phyloP scores from a whole-genome alignment of 495 filamentous ascomycete species.

The Hypoxylon fragiforme region DNA sequence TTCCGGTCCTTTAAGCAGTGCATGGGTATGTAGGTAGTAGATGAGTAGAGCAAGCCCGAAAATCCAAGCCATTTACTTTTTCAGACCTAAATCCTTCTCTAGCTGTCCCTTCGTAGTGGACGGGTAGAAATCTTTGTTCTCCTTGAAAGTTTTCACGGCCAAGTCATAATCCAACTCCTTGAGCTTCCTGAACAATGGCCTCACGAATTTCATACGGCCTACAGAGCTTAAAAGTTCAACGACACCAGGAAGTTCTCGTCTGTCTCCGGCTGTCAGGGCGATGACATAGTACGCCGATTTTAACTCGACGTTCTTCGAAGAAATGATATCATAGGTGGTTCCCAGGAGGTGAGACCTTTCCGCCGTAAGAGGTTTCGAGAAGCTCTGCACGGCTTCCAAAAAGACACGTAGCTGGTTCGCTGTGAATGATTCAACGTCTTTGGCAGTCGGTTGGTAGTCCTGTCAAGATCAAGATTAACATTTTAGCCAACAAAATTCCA shows the following conservation, averaged over 20 bases:
- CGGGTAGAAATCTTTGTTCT: constrained; percentile 90
- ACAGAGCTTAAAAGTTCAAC: constrained; percentile 76
- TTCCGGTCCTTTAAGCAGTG: too few species aligned
- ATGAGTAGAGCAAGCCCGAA: too few species aligned
- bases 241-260: constrained; percentile 65
- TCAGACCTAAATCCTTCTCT: constrained; percentile 73
- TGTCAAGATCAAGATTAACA: constrained; percentile 26
- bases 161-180: constrained; percentile 71
- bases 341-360: constrained; percentile 70
- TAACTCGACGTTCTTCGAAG: constrained; percentile 82
- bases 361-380: constrained; percentile 61
- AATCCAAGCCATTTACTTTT: too few species aligned
- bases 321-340: constrained; percentile 66
- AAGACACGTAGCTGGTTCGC: constrained; percentile 91
- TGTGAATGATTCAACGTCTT: constrained; percentile 71
- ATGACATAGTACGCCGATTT: constrained; percentile 75
- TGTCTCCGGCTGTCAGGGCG: constrained; percentile 72
- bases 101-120: constrained; percentile 85
- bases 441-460: constrained; percentile 64
- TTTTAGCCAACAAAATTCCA: background rate
- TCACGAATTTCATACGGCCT: constrained; percentile 96
- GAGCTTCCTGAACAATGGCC: constrained; percentile 76
- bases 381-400: constrained; percentile 72
- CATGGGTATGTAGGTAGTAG: too few species aligned
- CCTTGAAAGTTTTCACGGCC: constrained; percentile 81